Percentiles rank a stretch among this genome's conserved stretches.
phyloP scores from a whole-genome alignment of 345 rosid genomes.

The Populus pruinosa region DNA sequence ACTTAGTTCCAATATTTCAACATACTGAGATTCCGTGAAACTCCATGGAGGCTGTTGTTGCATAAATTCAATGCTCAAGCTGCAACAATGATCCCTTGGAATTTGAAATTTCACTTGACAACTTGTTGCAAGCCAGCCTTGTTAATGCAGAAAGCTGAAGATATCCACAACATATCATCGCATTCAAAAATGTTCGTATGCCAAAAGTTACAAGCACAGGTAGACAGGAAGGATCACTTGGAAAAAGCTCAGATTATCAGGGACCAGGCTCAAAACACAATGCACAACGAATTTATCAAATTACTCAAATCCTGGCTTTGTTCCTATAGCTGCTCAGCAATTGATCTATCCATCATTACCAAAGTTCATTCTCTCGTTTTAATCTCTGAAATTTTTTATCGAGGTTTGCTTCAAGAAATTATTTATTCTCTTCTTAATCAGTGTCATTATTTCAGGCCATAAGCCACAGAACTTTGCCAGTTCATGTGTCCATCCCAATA shows the following conservation, averaged over 20 bases:
- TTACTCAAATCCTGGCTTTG: too few species aligned
- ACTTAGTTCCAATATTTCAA: constrained; percentile 4
- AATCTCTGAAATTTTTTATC: too few species aligned
- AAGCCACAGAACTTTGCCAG: background rate
- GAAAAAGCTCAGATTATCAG: too few species aligned
- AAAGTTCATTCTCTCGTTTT: too few species aligned
- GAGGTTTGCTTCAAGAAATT: background rate
- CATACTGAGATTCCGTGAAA: background rate
- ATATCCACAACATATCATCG: too few species aligned
- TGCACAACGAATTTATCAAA: too few species aligned
- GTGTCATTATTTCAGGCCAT: background rate
- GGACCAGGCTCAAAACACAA: too few species aligned
- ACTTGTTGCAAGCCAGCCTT: background rate
- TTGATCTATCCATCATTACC: too few species aligned
- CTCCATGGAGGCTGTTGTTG: constrained; percentile 16
- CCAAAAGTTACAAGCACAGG: too few species aligned
- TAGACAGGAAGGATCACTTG: too few species aligned
- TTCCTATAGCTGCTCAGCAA: too few species aligned
- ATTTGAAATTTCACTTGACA: constrained; percentile 14
- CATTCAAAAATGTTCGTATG: too few species aligned
- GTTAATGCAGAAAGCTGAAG: background rate
- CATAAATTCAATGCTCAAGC: background rate
- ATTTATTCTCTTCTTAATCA: background rate
- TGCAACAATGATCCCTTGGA: background rate
- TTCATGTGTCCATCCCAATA: background rate